A percentile compares a stretch with the other conserved stretches of the same genome.
Evolutionary conservation across 148 eudicot species (phyloP).

Genomic region (Pharnaceum exiguum): DNA sequence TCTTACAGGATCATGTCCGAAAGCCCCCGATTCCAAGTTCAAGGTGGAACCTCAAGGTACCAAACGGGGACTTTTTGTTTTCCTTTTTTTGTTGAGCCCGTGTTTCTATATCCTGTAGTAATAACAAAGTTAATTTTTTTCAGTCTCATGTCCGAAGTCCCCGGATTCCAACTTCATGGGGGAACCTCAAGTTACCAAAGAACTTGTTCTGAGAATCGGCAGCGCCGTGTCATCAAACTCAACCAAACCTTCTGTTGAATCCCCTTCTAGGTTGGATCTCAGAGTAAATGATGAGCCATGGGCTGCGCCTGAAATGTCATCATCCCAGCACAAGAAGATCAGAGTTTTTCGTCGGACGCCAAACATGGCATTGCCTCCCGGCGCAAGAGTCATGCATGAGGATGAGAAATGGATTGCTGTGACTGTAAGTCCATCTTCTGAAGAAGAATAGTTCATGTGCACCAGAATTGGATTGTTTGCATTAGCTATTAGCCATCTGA

Average conservation of each 20-base stretch:
- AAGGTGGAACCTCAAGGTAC: background rate
- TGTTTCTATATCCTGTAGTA: too few species aligned
- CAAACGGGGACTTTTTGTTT: too few species aligned
- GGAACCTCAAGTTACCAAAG: too few species aligned
- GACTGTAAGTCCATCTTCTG: slow-evolving; percentile 12
- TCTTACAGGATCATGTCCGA: slow-evolving; percentile 16
- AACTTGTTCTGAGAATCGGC: too few species aligned
- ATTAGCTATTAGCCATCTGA: too few species aligned
- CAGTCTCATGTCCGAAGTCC: too few species aligned
- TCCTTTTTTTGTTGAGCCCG: too few species aligned
- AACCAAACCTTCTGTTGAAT: background rate
- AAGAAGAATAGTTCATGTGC: too few species aligned
- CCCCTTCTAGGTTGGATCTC: background rate
- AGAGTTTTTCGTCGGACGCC: slow-evolving; percentile 15
- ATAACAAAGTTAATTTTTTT: too few species aligned
- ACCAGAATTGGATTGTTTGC: too few species aligned
- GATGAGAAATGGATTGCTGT: slow-evolving; percentile 40
- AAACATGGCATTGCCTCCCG: slow-evolving; percentile 27
- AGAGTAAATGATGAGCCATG: background rate
- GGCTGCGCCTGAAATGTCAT: background rate
- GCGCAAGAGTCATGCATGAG: slow-evolving; percentile 20
- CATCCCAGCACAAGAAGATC: slow-evolving; percentile 11
- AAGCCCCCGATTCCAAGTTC: background rate
- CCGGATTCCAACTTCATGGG: too few species aligned
- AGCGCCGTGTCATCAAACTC: slow-evolving; percentile 10